Percentiles rank a stretch among this genome's conserved stretches.
phyloP scores from a whole-genome alignment of 805 yeast genomes.

The Torulaspora maleeae region DNA sequence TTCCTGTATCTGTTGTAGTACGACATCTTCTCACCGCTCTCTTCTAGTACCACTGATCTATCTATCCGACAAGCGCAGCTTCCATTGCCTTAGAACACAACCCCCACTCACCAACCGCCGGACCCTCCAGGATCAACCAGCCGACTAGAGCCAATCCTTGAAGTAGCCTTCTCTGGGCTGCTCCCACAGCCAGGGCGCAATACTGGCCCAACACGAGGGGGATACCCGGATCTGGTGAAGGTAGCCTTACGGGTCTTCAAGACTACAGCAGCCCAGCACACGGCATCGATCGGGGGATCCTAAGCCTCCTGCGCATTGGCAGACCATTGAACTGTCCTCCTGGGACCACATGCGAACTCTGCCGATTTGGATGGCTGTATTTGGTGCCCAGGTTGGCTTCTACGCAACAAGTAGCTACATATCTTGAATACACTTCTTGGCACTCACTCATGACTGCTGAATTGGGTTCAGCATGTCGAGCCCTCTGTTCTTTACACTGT shows the following conservation, averaged over 20 bases:
- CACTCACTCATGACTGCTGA: too few relatives aligned
- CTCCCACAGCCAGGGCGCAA: background rate
- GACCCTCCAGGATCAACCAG: background rate
- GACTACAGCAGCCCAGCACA: background rate
- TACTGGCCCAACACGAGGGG: background rate
- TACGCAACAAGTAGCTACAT: too few relatives aligned
- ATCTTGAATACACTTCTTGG: too few relatives aligned
- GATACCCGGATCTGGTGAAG: conserved; percentile 1
- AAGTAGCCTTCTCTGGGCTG: background rate
- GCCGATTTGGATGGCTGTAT: too few relatives aligned
- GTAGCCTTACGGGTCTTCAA: background rate
- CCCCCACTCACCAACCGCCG: background rate
- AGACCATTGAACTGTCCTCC: too few relatives aligned
- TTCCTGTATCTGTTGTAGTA: conserved; percentile 32
- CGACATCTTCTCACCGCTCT: conserved; percentile 21
- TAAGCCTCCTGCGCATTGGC: too few relatives aligned
- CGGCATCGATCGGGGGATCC: too few relatives aligned
- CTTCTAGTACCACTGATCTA: background rate
- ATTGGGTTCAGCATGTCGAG: too few relatives aligned
- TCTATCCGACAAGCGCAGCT: background rate
- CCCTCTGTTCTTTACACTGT: background rate
- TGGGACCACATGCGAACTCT: too few relatives aligned
- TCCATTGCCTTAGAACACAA: conserved; percentile 1
- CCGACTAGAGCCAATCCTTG: background rate
- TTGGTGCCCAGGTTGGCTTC: too few relatives aligned